Percentiles rank a stretch among this genome's conserved stretches.
These are phyloP conservation scores for Pseudevernia furfuracea DNA, from an alignment of 495 filamentous ascomycete species.

Conservation along the genomic window DNA sequence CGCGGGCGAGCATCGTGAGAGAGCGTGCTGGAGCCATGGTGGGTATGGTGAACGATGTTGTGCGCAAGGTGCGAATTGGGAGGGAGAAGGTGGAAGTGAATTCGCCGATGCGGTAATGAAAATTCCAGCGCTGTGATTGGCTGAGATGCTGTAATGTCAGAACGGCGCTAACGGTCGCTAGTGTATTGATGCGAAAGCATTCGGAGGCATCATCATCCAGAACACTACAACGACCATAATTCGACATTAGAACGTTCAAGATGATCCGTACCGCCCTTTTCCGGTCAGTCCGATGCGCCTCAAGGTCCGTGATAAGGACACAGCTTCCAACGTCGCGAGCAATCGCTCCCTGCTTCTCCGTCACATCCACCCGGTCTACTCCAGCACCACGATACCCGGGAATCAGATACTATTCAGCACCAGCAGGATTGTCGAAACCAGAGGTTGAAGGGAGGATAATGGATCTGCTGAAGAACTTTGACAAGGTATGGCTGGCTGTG, in stretches of 20 bases:
- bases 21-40: slow-evolving; percentile 48
- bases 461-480: slow-evolving; percentile 84
- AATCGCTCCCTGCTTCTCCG: slow-evolving; percentile 41
- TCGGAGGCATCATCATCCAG: slow-evolving; percentile 7
- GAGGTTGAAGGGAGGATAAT: slow-evolving; percentile 92
- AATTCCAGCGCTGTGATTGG: slow-evolving; percentile 15
- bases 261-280: slow-evolving; percentile 86
- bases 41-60: neutral
- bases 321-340: slow-evolving; percentile 19
- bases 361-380: slow-evolving; percentile 45
- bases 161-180: slow-evolving; percentile 3
- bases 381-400: slow-evolving; percentile 50
- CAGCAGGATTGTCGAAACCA: slow-evolving; percentile 62
- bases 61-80: neutral
- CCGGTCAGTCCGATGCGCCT: slow-evolving; percentile 46
- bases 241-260: slow-evolving; percentile 27
- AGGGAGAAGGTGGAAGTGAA: neutral
- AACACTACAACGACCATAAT: neutral
- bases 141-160: neutral
- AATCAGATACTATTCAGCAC: slow-evolving; percentile 79
- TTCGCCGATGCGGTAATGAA: slow-evolving; percentile 7
- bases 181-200: slow-evolving; percentile 14
- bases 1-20: slow-evolving; percentile 45
- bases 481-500: slow-evolving; percentile 65
- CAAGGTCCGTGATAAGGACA: slow-evolving; percentile 16